Evolutionary conservation across 2,329 filamentous ascomycete genomes (phyloP), one percentile per base, ranked within the genome.

Genomic region (Fusarium odoratissimum): DNA sequence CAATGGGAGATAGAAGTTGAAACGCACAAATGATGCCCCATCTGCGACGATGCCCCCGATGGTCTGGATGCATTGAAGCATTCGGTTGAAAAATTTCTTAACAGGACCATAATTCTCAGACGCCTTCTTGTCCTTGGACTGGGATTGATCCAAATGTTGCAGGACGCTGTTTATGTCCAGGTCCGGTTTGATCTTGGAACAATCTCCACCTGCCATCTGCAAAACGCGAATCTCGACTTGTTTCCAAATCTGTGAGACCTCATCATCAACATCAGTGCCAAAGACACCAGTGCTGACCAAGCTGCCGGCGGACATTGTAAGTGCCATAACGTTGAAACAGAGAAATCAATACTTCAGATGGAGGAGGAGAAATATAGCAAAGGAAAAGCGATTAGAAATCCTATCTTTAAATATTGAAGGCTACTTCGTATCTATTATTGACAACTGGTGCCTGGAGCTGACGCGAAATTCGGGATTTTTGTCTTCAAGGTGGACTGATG

Each of bases 141-240:
- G 30, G 8, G 46, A 48, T 5, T 60, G 30, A n/a, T 60, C 48
- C 8, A 60, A 13, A 6, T 60, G 25, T 21, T 35, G 23, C 3
- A 54, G 8, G 1, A 60, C 46, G 13, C 33, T 49, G 14, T 55
- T 42, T 4, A 55, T 55, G 5, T 30, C 46, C 5, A 60, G 37
- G 1, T 28, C 16, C 7, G 33, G 46, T 21, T 23, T 60, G 8
- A 55, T 28, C 21, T 55, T 55, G 6, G 57, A 41, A 13, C 37
- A 16, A 30, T 60, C 37, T 7, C 58, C 58, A 0, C 48, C 58
- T 2, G 58, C 58, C 58, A 56, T 60, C 14, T 56, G 30, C 14
- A 60, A 38, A 33, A 60, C 58, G 10, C 58, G 58, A 28, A 25
- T 21, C 3, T 60, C 58, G 6, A 60, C 58, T 28, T 60, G 46